Conservation (phyloP, 257 asterid species). For the Sherardia arvensis region DNA sequence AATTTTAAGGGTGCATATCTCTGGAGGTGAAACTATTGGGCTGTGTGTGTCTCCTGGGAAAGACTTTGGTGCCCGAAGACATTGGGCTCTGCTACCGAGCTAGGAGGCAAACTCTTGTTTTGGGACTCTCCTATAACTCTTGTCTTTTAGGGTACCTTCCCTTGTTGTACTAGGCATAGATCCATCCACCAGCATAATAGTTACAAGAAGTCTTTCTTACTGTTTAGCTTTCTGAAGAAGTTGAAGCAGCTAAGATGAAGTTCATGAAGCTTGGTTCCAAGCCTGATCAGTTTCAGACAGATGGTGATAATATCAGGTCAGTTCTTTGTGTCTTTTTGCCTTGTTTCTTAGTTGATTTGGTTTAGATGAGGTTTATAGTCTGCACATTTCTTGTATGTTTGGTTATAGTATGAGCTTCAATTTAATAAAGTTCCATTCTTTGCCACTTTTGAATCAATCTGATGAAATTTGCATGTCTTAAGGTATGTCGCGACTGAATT, state of each 20-base stretch:
- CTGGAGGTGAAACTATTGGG: slow-evolving; percentile 10
- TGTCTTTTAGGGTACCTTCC: not conserved
- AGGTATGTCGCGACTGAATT: slow-evolving; percentile 46
- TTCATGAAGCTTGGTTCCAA: slow-evolving; percentile 95
- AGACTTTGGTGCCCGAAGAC: slow-evolving; percentile 16
- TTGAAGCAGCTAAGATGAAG: slow-evolving; percentile 49
- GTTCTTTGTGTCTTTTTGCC: slow-evolving; percentile 5
- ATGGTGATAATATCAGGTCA: slow-evolving; percentile 73
- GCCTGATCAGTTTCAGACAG: slow-evolving; percentile 78
- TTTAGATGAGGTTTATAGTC: not conserved
- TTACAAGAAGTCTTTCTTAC: not conserved
- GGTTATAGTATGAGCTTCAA: not conserved
- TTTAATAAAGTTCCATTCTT: not conserved
- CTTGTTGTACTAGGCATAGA: slow-evolving; percentile 1
- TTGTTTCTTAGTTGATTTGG: not conserved
- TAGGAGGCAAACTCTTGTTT: slow-evolving; percentile 16
- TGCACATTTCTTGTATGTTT: not conserved
- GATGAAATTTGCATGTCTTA: slow-evolving; percentile 9
- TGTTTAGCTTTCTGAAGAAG: slow-evolving; percentile 4
- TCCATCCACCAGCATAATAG: slow-evolving; percentile 2
- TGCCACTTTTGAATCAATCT: not conserved
- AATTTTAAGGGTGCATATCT: slow-evolving; percentile 19
- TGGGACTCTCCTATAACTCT: slow-evolving; percentile 6
- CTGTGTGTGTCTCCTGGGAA: slow-evolving; percentile 12
- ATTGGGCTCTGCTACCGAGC: slow-evolving; percentile 19